These are phyloP conservation scores for Arabidopsis suecica DNA, from an alignment of 345 rosid genomes.

Conservation along the genomic window DNA sequence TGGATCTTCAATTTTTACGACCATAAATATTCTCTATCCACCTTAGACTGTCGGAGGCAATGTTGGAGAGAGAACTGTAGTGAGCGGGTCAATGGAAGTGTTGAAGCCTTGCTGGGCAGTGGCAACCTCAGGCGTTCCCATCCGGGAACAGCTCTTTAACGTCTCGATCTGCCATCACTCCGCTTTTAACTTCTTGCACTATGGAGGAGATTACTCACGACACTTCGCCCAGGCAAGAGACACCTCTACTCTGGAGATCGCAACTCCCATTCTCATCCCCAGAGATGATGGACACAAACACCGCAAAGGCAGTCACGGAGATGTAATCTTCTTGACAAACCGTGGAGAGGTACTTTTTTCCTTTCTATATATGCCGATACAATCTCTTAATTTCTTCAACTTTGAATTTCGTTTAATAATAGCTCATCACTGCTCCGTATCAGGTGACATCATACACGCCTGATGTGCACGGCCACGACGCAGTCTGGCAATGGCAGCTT, in stretches of 20 bases:
- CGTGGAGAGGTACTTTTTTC: constrained; percentile 86
- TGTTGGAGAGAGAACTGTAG: constrained; percentile 81
- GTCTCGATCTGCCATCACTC: constrained; percentile 92
- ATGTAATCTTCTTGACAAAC: constrained; percentile 89
- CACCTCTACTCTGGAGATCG: constrained; percentile 75
- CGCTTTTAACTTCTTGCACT: constrained; percentile 81
- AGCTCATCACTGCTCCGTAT: constrained; percentile 16
- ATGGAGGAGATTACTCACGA: constrained; percentile 81
- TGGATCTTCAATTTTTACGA: constrained; percentile 7
- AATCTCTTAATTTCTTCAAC: background rate
- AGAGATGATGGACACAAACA: constrained; percentile 82
- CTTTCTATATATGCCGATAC: constrained; percentile 9
- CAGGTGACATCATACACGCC: constrained; percentile 96
- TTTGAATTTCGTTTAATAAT: constrained; percentile 9
- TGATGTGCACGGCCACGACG: constrained; percentile 78
- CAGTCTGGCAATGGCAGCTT: constrained; percentile 80
- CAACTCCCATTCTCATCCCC: constrained; percentile 93
- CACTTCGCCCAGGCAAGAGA: constrained; percentile 68
- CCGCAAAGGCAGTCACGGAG: constrained; percentile 87
- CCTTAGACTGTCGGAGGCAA: constrained; percentile 94
- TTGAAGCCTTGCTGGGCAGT: constrained; percentile 94
- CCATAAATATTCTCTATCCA: constrained; percentile 31
- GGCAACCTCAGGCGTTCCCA: constrained; percentile 97
- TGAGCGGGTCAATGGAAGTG: constrained; percentile 83
- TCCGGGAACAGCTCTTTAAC: constrained; percentile 92